Percentiles rank a stretch among this genome's conserved stretches.
These are phyloP conservation scores for Nemania bipapillata DNA, from an alignment of 2,329 filamentous ascomycete genomes.

Conservation along the genomic window DNA sequence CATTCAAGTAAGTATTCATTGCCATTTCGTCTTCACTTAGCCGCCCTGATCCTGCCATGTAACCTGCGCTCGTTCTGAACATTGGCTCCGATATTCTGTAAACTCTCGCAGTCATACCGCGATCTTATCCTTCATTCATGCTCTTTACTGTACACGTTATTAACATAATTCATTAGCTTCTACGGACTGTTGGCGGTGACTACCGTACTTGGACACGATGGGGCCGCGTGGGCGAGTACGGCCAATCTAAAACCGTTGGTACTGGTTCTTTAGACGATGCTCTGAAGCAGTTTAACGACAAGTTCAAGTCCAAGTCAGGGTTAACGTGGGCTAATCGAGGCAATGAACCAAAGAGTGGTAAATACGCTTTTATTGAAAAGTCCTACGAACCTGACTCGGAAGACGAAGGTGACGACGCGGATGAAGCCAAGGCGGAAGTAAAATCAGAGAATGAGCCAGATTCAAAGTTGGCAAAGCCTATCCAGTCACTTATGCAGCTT, in stretches of 20 bases:
- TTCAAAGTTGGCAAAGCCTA: conserved; percentile 52
- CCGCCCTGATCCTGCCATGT: neutral
- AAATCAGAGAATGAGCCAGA: conserved; percentile 43
- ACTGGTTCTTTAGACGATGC: conserved; percentile 58
- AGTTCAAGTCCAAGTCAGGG: conserved; percentile 72
- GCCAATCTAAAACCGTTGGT: conserved; percentile 61
- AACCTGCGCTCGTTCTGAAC: neutral
- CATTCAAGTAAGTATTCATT: conserved; percentile 65
- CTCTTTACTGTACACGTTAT: neutral
- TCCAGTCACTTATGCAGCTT: conserved; percentile 77
- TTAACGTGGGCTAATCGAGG: conserved; percentile 65
- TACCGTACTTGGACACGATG: conserved; percentile 79
- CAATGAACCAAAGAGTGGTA: conserved; percentile 68
- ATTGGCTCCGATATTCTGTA: neutral
- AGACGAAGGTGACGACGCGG: conserved; percentile 48
- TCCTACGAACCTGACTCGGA: conserved; percentile 76
- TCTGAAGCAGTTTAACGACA: conserved; percentile 65
- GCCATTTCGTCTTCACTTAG: neutral
- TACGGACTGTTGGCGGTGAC: conserved; percentile 54
- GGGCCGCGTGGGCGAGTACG: conserved; percentile 77
- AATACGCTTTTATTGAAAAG: conserved; percentile 84
- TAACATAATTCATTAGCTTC: conserved; percentile 52
- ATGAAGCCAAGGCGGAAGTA: conserved; percentile 37
- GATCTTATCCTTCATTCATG: neutral
- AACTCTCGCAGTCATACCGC: neutral